phyloP scores from a whole-genome alignment of 345 rosid genomes.

The Murraya koenigii region DNA sequence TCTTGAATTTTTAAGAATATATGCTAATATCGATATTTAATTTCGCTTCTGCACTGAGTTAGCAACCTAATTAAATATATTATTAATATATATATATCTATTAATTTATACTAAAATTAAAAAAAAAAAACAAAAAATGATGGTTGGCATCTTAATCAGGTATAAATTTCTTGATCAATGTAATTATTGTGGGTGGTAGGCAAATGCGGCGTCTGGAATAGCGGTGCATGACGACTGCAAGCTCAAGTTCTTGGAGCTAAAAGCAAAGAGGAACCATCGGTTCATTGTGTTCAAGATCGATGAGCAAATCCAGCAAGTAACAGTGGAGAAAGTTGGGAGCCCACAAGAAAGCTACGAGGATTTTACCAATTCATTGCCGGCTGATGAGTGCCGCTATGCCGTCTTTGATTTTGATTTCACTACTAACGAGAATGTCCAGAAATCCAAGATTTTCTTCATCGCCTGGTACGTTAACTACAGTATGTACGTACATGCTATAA shows the following conservation, averaged over 20 bases:
- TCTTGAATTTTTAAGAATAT: no score
- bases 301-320: constrained; percentile 58
- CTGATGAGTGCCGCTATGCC: constrained; percentile 61
- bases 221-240: constrained; percentile 74
- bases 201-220: constrained; percentile 74
- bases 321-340: constrained; percentile 52
- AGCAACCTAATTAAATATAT: no score
- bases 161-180: no score
- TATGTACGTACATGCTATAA: no score
- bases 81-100: no score
- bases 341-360: constrained; percentile 57
- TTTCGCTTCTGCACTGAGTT: no score
- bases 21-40: no score
- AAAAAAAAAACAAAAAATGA: no score
- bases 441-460: constrained; percentile 73
- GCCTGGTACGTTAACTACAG: constrained; percentile 64
- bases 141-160: no score
- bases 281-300: constrained; percentile 67
- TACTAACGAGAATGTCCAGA: constrained; percentile 64
- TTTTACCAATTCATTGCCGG: constrained; percentile 52
- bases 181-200: constrained; percentile 28
- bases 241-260: constrained; percentile 65
- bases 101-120: no score
- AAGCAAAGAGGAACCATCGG: constrained; percentile 61
- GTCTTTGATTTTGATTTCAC: constrained; percentile 54